Base-by-base conservation (phyloP, 495 filamentous ascomycete genomes). In the Neurospora tetraspora region DNA sequence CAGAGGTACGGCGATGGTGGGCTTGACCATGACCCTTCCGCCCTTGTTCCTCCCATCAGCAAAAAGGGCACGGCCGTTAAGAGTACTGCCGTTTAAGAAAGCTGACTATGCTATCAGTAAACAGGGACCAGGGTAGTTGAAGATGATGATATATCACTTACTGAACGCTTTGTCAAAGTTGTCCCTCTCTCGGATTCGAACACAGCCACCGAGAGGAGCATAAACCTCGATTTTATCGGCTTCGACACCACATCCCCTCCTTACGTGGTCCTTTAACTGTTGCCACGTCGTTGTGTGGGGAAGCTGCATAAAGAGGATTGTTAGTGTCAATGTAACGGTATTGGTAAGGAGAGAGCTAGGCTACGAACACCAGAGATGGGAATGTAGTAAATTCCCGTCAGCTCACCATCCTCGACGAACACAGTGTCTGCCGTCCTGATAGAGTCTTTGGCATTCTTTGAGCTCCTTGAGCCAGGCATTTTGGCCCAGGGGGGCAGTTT, bases 101-200 rank as follows among this genome's bases (percentile, higher is more conserved):
- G 70, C 76, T 77, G 34, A 6, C 4, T 39, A 11, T 37, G 43
- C 73, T 38, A 71, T 71, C 34, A 59, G n/a, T 6, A 38, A 36
- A 20, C 34, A 36, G 5, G 31, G n/a, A 59, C 14, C 34, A n/a
- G 23, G 10, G 42, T 36, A 69, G 23, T 20, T 27, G 6, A 68
- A 40, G 11, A 39, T 34, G 39, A 34, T n/a, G 16, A 27, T 37
- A 12, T 10, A 27, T 5, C 14, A 71, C 76, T 71, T 68, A 77
- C 77, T 61, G 61, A 77, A 70, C 23, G 72, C 74, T 68, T 74
- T 76, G n/a, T 77, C 71, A 68, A 76, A 79, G 20, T 76, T 79
- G 6, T 71, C 76, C 31, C 36, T 37, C 8, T 74, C 77, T 40
- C 42, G 71, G 10, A 79, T 74, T 34, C 74, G 71, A 11, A 79